These are phyloP conservation scores for Pythium brachiatum DNA, from an alignment of 352 stramenopile genomes.

Conservation along the genomic window DNA sequence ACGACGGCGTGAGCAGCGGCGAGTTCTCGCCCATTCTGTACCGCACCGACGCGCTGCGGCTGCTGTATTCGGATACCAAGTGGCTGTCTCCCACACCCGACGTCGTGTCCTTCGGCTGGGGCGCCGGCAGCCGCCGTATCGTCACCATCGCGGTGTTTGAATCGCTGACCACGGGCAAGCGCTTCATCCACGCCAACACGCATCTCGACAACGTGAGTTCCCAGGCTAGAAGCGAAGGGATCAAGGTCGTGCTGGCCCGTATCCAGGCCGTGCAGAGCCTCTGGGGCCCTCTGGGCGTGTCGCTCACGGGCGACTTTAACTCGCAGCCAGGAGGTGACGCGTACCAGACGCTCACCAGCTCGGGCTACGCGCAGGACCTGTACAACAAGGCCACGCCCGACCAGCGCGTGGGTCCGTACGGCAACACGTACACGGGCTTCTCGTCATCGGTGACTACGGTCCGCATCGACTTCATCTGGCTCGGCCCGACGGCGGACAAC, in stretches of 20 bases:
- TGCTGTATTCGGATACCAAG: slow-evolving; percentile 18
- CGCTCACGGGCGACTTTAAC: slow-evolving; percentile 23
- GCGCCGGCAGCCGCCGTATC: slow-evolving; percentile 17
- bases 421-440: slow-evolving; percentile 21
- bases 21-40: slow-evolving; percentile 19
- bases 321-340: slow-evolving; percentile 17
- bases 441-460: not conserved
- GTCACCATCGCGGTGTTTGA: slow-evolving; percentile 21
- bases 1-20: slow-evolving; percentile 12
- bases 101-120: slow-evolving; percentile 19
- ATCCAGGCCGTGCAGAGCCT: slow-evolving; percentile 13
- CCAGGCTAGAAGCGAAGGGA: slow-evolving; percentile 19
- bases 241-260: slow-evolving; percentile 18
- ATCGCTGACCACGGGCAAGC: slow-evolving; percentile 12
- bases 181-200: slow-evolving; percentile 22
- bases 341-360: slow-evolving; percentile 12
- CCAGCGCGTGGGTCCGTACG: slow-evolving; percentile 10
- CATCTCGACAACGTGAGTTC: slow-evolving; percentile 21
- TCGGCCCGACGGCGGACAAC: slow-evolving; percentile 10
- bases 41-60: slow-evolving; percentile 11
- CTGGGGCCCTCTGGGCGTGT: slow-evolving; percentile 14
- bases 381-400: slow-evolving; percentile 1
- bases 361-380: slow-evolving; percentile 11
- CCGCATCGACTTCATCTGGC: slow-evolving; percentile 17
- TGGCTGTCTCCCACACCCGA: slow-evolving; percentile 20